Evolutionary conservation across 2,329 filamentous ascomycete species (phyloP).

Genomic region (Aspergillus cejpii): DNA sequence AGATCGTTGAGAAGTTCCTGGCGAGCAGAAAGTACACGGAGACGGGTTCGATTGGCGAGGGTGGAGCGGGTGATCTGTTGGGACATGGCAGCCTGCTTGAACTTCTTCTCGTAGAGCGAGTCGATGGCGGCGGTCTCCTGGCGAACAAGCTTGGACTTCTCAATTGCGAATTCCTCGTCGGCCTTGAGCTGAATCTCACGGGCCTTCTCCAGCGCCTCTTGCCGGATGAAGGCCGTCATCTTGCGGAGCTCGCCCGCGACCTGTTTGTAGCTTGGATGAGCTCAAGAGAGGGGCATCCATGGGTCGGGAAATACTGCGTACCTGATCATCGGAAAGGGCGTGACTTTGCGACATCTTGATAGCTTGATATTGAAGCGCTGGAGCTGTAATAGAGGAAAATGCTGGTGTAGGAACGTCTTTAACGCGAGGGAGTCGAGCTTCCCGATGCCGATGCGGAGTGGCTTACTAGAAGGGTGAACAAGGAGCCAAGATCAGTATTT

Average conservation of each 20-base stretch:
- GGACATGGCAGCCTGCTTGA: constrained; percentile 96
- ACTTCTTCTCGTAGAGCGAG: constrained; percentile 91
- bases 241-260: constrained; percentile 98
- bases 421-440: constrained; percentile 9
- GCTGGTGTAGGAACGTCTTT: constrained; percentile 17
- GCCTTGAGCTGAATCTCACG: constrained; percentile 97
- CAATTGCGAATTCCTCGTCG: constrained; percentile 97
- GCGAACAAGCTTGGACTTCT: constrained; percentile 97
- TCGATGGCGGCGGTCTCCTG: constrained; percentile 93
- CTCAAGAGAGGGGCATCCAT: constrained; percentile 10
- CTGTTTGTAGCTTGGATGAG: constrained; percentile 43
- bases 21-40: constrained; percentile 77
- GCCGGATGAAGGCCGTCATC: constrained; percentile 99
- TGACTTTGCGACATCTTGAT: constrained; percentile 81
- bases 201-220: constrained; percentile 95
- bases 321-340: constrained; percentile 96
- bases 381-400: constrained; percentile 10
- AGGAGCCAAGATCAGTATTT: constrained; percentile 13
- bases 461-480: constrained; percentile 10
- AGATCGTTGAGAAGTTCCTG: constrained; percentile 87
- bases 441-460: constrained; percentile 19
- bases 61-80: constrained; percentile 98
- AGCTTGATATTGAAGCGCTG: constrained; percentile 7
- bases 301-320: constrained; percentile 41
- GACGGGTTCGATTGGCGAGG: constrained; percentile 88